Percentiles rank a stretch among this genome's conserved stretches.
Evolutionary conservation across 805 yeast species (phyloP).

Genomic region (Candida bentonensis): DNA sequence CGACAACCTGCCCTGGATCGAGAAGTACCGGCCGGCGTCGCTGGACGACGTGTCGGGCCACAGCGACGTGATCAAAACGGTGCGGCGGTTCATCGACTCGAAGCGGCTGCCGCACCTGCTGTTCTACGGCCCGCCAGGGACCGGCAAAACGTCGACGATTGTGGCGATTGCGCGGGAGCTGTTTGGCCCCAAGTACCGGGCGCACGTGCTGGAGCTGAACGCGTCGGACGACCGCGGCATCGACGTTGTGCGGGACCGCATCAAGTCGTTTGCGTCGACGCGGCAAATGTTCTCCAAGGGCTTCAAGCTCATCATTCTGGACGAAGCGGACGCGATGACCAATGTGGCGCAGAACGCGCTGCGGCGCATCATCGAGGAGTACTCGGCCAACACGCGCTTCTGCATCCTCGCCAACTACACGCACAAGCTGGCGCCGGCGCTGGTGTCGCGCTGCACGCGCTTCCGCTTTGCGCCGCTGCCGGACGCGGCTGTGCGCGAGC

Average conservation of each 20-base stretch:
- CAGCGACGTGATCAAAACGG: constrained; percentile 69
- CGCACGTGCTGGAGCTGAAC: constrained; percentile 88
- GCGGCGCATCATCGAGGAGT: constrained; percentile 86
- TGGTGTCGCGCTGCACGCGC: constrained; percentile 86
- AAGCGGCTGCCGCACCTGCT: constrained; percentile 81
- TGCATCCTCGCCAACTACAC: constrained; percentile 93
- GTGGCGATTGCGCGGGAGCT: constrained; percentile 81
- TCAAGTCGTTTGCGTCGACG: constrained; percentile 91
- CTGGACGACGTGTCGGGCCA: constrained; percentile 89
- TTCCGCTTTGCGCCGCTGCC: constrained; percentile 82
- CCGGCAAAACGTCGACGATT: constrained; percentile 84
- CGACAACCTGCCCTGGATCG: constrained; percentile 58
- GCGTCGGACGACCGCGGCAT: constrained; percentile 98
- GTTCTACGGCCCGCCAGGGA: constrained; percentile 93
- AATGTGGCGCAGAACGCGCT: constrained; percentile 92
- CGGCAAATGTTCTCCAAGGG: constrained; percentile 77
- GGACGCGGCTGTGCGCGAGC: constrained; percentile 48
- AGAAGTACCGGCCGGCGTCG: constrained; percentile 79
- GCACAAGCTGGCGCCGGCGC: constrained; percentile 90
- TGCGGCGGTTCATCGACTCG: constrained; percentile 68
- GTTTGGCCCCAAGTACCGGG: constrained; percentile 67
- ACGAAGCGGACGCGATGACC: constrained; percentile 97
- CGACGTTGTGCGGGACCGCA: constrained; percentile 92
- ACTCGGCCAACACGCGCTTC: constrained; percentile 87
- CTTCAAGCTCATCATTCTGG: constrained; percentile 80